phyloP scores from a whole-genome alignment of 2,329 filamentous ascomycete species.

The Diaporthe amygdali region DNA sequence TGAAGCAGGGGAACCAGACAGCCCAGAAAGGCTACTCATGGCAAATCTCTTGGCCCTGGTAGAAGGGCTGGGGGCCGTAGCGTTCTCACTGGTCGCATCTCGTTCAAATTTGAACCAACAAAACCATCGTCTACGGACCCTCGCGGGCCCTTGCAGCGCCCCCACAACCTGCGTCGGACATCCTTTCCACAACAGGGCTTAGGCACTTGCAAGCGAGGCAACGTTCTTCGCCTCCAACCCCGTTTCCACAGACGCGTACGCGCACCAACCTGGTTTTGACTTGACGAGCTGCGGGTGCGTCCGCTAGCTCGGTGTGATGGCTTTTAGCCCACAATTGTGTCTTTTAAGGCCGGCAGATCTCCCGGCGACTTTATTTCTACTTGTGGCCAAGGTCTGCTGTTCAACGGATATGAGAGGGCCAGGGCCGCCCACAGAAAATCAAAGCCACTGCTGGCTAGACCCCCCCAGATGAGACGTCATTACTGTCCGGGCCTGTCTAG shows the following conservation, averaged over 20 bases:
- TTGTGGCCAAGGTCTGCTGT: not conserved
- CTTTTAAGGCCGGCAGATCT: not conserved
- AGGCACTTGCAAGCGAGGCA: not conserved
- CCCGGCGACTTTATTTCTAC: not conserved
- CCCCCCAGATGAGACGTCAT: not conserved
- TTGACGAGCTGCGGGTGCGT: conserved; percentile 1
- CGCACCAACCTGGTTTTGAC: not conserved
- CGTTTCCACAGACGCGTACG: not conserved
- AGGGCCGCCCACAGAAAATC: not conserved
- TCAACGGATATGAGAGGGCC: not conserved
- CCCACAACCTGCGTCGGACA: not conserved
- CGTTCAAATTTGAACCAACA: not conserved
- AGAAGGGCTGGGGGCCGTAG: not conserved
- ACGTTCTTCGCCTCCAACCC: not conserved
- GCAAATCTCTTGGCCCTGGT: not conserved
- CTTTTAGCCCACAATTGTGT: conserved; percentile 2
- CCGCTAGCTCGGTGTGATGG: conserved; percentile 4
- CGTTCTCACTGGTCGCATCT: not conserved
- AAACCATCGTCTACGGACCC: not conserved
- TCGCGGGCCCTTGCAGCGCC: not conserved
- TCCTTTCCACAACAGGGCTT: conserved; percentile 6
- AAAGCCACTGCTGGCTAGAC: not conserved
- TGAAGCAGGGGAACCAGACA: not conserved
- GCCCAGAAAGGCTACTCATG: not conserved
- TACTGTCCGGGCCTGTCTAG: not conserved